phyloP scores from a whole-genome alignment of 371 early-diverging fungal species.

The Mortierella sp. region DNA sequence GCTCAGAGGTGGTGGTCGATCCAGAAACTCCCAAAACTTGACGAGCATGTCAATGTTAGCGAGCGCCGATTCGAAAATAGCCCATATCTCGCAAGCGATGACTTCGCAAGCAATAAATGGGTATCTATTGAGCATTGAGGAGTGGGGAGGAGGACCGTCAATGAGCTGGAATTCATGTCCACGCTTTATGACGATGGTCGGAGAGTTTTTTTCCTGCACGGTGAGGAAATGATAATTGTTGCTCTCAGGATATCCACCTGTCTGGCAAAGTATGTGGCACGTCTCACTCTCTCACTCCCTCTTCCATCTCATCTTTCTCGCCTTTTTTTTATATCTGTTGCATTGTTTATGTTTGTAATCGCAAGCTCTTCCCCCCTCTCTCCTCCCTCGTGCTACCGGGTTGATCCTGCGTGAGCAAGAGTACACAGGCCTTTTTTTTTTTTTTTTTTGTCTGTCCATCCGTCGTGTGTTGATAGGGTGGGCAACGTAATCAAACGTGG shows the following conservation, averaged over 20 bases:
- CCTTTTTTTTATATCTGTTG: neutral
- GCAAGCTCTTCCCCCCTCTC: too few relatives aligned
- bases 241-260: too few relatives aligned
- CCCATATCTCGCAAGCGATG: conserved; percentile 86
- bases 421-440: too few relatives aligned
- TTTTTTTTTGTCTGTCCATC: neutral
- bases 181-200: too few relatives aligned
- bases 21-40: conserved; percentile 85
- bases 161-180: too few relatives aligned
- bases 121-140: conserved; percentile 58
- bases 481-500: too few relatives aligned
- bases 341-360: conserved; percentile 7
- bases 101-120: conserved; percentile 90
- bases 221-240: too few relatives aligned
- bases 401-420: too few relatives aligned
- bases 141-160: too few relatives aligned
- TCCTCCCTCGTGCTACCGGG: conserved; percentile 2
- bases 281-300: neutral
- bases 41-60: conserved; percentile 78
- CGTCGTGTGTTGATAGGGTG: neutral
- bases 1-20: conserved; percentile 77
- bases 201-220: too few relatives aligned
- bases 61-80: conserved; percentile 81
- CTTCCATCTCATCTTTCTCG: conserved; percentile 20
- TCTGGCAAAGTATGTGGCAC: too few relatives aligned